Base-by-base conservation (phyloP, 1,139 yeast genomes). In the Taphrina communis region DNA sequence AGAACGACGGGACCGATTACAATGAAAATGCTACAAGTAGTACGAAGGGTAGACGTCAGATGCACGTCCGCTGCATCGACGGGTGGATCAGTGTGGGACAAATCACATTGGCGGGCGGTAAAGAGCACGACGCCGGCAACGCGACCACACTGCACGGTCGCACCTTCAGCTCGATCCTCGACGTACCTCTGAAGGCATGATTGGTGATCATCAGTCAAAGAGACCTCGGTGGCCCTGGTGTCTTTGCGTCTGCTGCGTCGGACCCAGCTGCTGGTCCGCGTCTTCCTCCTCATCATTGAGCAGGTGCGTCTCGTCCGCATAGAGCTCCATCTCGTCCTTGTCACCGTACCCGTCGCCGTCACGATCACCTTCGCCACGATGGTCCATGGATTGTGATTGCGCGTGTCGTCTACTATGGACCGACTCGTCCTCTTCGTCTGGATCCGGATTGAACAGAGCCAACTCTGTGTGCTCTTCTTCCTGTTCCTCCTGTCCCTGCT, bases 191-290 rank as follows among this genome's bases (percentile, higher is more conserved):
- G 4, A 25, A 25, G 4, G 31, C 31, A 25, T 25, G 31, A 25
- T 2, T 17, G 17, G 17, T 25, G 17, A 2, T 17, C 11, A 21
- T 65, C 51, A 68, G 35, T 68, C 70, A 38, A 68, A 68, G 19
- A 68, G 60, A 51, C 70, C 68, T 41, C 65, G 46, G 46, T 58
- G 56, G 9, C 48, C 19, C 12, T 46, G 53, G 6, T 46, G 50
- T 6, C 38, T 31, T 19, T 65, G 68, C 55, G 69, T 55, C 59
- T 69, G 71, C 59, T 69, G 71, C 6, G 71, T 67, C 17, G 71
- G 71, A 6, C 67, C 70, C n/a, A 69, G 38, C 31, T 25, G 31
- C 31, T 25, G 31, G 31, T 25, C 31, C 31, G 31, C 4, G 31
- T 25, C 31, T 25, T 25, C 31, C 31, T 25, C 31, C 19, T 66